Evolutionary conservation across 2,329 filamentous ascomycete species (phyloP).

Genomic region (Phyllachora maydis): DNA sequence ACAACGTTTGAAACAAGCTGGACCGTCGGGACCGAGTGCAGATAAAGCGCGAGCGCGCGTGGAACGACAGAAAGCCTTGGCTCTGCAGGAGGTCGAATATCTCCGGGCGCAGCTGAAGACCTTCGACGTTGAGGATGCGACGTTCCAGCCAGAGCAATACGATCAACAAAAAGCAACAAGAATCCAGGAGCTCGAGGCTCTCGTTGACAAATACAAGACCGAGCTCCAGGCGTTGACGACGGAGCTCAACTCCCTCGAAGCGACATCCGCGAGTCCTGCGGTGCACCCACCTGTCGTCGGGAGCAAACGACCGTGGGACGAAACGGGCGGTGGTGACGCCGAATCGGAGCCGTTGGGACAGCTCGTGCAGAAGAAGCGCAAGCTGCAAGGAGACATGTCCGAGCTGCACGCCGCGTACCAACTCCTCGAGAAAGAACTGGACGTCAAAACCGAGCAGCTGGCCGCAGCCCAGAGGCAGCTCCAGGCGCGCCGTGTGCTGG

Average conservation of each 20-base stretch:
- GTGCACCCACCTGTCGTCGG: too few relatives aligned
- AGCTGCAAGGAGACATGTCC: constrained; percentile 58
- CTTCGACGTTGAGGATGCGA: constrained; percentile 71
- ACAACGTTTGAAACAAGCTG: constrained; percentile 40
- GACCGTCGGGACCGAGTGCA: constrained; percentile 17
- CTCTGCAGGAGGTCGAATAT: constrained; percentile 85
- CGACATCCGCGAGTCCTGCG: constrained; percentile 13
- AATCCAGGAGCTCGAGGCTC: constrained; percentile 62
- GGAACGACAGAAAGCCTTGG: constrained; percentile 69
- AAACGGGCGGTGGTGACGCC: constrained; percentile 34
- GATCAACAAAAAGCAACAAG: constrained; percentile 57
- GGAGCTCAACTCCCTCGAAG: constrained; percentile 50
- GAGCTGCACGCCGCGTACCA: constrained; percentile 48
- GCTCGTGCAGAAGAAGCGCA: constrained; percentile 70
- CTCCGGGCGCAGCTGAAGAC: constrained; percentile 80
- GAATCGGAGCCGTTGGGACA: constrained; percentile 58
- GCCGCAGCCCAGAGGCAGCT: constrained; percentile 41
- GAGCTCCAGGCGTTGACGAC: constrained; percentile 58
- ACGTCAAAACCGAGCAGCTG: constrained; percentile 54
- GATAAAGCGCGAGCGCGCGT: constrained; percentile 56
- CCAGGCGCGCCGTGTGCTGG: constrained; percentile 64
- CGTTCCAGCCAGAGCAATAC: constrained; percentile 61
- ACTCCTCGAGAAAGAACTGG: constrained; percentile 55
- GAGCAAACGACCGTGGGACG: constrained; percentile 42
- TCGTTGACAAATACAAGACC: constrained; percentile 68